Evolutionary conservation across 176 grass and related monocot species (phyloP), one percentile per base, ranked within the genome.

Genomic region (Saccharum officinarum): DNA sequence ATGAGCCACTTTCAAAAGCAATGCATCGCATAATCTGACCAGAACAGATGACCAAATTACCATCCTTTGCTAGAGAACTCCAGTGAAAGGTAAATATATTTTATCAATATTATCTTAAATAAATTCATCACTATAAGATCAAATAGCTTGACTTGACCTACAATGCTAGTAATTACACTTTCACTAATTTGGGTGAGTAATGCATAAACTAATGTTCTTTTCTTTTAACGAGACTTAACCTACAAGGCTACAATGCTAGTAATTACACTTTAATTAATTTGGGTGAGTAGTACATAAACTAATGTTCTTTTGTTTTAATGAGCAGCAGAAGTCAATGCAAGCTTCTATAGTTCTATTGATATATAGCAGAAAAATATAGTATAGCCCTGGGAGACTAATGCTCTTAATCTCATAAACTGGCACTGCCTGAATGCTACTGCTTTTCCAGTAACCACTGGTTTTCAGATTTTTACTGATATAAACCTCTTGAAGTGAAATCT

Each of bases 371-470:
- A 60, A 25, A 60, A 18, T 10, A 23, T 60, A 23, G 6, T 59
- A 2, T 59, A 10, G 57, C 57, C 22, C 22, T 60, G 22, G 55
- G 22, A 59, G 7, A 39, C 20, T 67, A 67, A 50, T 4, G 44
- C 67, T 66, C 67, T 79, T 10, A 57, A 22, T 57, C 54, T 42
- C 41, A 41, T 79, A 55, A 42, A 38, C 14, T 10, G 10, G 30
- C 33, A 73, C 57, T 72, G 83, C 54, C 40, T 47, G 67, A 68
- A 70, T 22, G 7, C 7, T 67, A 67, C 75, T 26, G 46, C 5
- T 81, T 85, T 47, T 80, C 17, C 16, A 69, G 30, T 39, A 74
- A 69, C 46, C 68, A 40, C 11, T 75, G 30, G 14, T 45, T 80
- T 89, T 4, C 10, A 49, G 5, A 47, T 47, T 76, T 67, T 69